Evolutionary conservation across 1,284 basidiomycete species (phyloP).

Genomic region (Fomitopsis palustris): DNA sequence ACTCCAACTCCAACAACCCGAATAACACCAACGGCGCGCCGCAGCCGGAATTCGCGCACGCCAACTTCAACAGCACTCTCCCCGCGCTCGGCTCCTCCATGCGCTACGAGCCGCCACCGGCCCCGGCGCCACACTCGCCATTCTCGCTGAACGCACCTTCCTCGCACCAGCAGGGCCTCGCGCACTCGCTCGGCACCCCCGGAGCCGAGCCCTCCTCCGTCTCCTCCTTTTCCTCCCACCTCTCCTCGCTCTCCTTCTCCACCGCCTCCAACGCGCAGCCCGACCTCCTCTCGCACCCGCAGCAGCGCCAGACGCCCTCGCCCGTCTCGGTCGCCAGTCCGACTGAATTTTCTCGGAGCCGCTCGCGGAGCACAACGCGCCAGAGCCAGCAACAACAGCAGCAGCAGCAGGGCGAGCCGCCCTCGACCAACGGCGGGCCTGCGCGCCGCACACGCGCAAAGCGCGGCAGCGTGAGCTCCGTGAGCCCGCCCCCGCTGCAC

Average conservation of each 20-base stretch:
- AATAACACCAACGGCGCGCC: slow-evolving; percentile 5
- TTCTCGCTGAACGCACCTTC: slow-evolving; percentile 20
- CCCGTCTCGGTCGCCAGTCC: slow-evolving; percentile 14
- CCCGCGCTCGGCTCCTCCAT: slow-evolving; percentile 59
- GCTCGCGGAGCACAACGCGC: slow-evolving; percentile 28
- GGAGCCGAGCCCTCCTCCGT: slow-evolving; percentile 23
- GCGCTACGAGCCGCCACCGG: slow-evolving; percentile 40
- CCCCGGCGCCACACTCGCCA: slow-evolving; percentile 37
- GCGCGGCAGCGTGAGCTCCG: slow-evolving; percentile 45
- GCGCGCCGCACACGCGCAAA: slow-evolving; percentile 33
- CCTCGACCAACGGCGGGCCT: slow-evolving; percentile 34
- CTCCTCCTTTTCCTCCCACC: slow-evolving; percentile 22
- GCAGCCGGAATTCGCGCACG: slow-evolving; percentile 27
- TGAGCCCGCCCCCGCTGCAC: slow-evolving; percentile 39
- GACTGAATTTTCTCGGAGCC: slow-evolving; percentile 40
- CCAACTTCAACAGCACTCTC: slow-evolving; percentile 55
- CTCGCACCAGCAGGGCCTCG: background rate
- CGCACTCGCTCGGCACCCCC: slow-evolving; percentile 3
- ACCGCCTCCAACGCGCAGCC: slow-evolving; percentile 12
- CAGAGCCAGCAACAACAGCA: slow-evolving; percentile 34
- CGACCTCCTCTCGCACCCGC: slow-evolving; percentile 18
- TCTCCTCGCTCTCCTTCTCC: slow-evolving; percentile 20
- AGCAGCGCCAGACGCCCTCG: slow-evolving; percentile 22
- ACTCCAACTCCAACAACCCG: slow-evolving; percentile 7
- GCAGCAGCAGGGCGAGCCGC: slow-evolving; percentile 19